A percentile compares a stretch with the other conserved stretches of the same genome.
These are phyloP conservation scores for Sanghuangporus weigelae DNA, from an alignment of 1,284 basidiomycete species.

Conservation along the genomic window DNA sequence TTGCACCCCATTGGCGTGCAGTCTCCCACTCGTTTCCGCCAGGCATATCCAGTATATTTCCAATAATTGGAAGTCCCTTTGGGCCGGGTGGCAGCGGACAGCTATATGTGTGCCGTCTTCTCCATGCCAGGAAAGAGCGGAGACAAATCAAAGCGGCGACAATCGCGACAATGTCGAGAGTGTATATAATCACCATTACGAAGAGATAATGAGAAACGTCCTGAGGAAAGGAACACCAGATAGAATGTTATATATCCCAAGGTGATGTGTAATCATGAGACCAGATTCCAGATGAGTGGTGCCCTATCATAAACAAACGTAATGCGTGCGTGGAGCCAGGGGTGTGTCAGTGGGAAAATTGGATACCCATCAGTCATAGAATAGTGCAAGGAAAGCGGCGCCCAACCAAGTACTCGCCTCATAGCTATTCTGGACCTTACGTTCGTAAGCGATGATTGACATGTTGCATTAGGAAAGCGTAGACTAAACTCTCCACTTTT, in stretches of 20 bases:
- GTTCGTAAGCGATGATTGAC: no score
- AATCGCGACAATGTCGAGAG: background rate
- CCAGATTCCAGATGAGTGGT: no score
- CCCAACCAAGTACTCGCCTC: no score
- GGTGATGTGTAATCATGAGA: background rate
- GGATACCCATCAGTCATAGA: no score
- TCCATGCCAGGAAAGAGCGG: background rate
- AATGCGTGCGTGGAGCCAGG: no score
- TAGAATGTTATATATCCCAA: background rate
- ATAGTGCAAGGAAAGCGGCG: no score
- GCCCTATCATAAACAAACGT: no score
- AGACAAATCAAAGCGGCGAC: background rate
- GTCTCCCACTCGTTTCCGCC: conserved; percentile 14
- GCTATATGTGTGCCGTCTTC: background rate
- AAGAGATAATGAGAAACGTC: background rate
- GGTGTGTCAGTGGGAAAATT: no score
- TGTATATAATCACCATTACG: background rate
- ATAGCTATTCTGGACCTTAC: no score
- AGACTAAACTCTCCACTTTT: no score
- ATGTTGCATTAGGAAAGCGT: no score
- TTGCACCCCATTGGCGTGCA: conserved; percentile 18
- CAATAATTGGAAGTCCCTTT: conserved; percentile 17
- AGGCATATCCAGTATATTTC: conserved; percentile 20
- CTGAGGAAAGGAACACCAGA: background rate
- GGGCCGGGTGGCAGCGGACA: conserved; percentile 18